These are phyloP conservation scores for Tolypocladium amazonense DNA, from an alignment of 2,329 filamentous ascomycete genomes.

Conservation along the genomic window DNA sequence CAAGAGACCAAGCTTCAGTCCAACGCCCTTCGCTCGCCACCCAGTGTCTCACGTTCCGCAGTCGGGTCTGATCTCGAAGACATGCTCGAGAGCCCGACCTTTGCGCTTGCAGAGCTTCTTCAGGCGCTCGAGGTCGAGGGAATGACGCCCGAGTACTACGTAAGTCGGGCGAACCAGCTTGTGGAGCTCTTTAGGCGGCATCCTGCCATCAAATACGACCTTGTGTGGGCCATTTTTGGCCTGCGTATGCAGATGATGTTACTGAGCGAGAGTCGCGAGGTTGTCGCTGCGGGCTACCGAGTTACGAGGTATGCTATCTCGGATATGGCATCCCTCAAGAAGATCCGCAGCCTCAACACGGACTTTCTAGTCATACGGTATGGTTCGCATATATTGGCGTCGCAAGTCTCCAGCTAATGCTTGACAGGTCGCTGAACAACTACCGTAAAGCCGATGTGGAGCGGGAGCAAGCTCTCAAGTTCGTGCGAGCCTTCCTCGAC, in stretches of 20 bases:
- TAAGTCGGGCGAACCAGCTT: slow-evolving; percentile 79
- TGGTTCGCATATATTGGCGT: background rate
- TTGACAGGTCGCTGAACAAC: slow-evolving; percentile 67
- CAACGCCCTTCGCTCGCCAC: slow-evolving; percentile 44
- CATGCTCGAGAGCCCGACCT: slow-evolving; percentile 76
- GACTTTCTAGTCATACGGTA: slow-evolving; percentile 75
- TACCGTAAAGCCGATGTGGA: slow-evolving; percentile 96
- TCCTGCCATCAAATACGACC: slow-evolving; percentile 88
- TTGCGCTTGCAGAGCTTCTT: slow-evolving; percentile 78
- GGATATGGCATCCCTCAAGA: slow-evolving; percentile 78
- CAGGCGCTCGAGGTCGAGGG: slow-evolving; percentile 82
- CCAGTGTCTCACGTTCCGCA: slow-evolving; percentile 43
- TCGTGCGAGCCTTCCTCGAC: slow-evolving; percentile 88
- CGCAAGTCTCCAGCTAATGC: slow-evolving; percentile 4
- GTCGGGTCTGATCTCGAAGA: slow-evolving; percentile 56
- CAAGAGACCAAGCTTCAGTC: slow-evolving; percentile 34
- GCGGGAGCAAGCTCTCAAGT: slow-evolving; percentile 92
- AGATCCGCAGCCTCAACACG: slow-evolving; percentile 77
- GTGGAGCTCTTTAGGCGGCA: slow-evolving; percentile 96
- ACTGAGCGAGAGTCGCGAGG: slow-evolving; percentile 87
- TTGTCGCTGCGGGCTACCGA: slow-evolving; percentile 87
- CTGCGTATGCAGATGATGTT: slow-evolving; percentile 92
- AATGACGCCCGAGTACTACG: slow-evolving; percentile 89
- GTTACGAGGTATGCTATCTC: slow-evolving; percentile 92
- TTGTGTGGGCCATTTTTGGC: slow-evolving; percentile 93